These are phyloP conservation scores for Kockovaella imperatae DNA, from an alignment of 768 basidiomycete genomes.

Conservation along the genomic window DNA sequence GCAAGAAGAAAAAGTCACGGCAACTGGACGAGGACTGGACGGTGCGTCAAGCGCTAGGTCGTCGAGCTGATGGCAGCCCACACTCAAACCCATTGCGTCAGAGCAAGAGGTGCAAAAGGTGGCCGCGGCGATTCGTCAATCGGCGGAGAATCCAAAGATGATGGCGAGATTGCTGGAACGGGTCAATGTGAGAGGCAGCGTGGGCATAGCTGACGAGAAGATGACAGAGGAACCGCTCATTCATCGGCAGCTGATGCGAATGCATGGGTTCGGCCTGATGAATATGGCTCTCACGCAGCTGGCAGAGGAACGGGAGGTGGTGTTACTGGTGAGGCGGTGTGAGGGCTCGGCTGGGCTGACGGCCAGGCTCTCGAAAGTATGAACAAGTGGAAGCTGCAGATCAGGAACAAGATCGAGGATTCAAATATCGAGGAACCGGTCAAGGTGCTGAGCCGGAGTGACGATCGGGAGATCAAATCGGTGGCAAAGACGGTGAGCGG, in stretches of 20 bases:
- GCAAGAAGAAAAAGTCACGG: constrained; percentile 78
- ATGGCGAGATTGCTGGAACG: constrained; percentile 74
- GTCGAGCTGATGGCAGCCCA: constrained; percentile 54
- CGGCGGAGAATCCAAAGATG: constrained; percentile 66
- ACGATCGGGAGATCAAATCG: constrained; percentile 54
- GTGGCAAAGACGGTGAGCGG: constrained; percentile 57
- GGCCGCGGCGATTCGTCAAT: constrained; percentile 82
- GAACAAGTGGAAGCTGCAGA: constrained; percentile 64
- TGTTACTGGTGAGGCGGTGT: constrained; percentile 56
- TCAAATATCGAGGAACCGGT: constrained; percentile 64
- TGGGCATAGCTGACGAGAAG: constrained; percentile 46
- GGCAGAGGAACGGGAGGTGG: constrained; percentile 59
- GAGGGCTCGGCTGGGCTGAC: constrained; percentile 1
- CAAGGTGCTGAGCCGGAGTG: constrained; percentile 51
- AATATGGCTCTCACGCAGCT: constrained; percentile 76
- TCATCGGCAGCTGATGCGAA: constrained; percentile 71
- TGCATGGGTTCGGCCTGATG: constrained; percentile 91
- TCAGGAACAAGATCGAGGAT: constrained; percentile 87
- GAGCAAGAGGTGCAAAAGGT: constrained; percentile 83
- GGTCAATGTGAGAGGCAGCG: constrained; percentile 59
- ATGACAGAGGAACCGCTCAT: constrained; percentile 75
- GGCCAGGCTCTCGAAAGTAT: constrained; percentile 46
- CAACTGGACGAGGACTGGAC: constrained; percentile 91
- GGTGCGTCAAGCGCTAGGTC: constrained; percentile 48
- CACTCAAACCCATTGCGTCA: constrained; percentile 63